These are phyloP conservation scores for Oxalis stricta DNA, from an alignment of 441 rosid species.

Conservation along the genomic window DNA sequence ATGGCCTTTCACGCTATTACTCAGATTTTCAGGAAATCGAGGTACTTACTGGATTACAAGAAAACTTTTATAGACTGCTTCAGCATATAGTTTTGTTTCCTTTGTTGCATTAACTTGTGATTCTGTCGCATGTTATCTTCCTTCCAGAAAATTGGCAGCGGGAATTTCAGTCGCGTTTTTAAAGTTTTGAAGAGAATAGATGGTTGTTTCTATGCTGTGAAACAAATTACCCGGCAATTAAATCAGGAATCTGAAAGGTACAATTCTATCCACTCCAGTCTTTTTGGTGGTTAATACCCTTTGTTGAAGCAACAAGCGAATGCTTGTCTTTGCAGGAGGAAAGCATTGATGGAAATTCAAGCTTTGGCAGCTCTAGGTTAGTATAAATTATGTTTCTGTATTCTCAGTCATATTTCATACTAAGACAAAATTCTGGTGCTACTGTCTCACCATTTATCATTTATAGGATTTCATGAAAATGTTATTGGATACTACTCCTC, in stretches of 20 bases:
- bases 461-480: conserved; percentile 64
- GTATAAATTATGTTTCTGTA: background rate
- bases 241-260: conserved; percentile 73
- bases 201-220: conserved; percentile 91
- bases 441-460: conserved; percentile 5
- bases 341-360: conserved; percentile 98
- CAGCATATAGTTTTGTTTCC: background rate
- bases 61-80: background rate
- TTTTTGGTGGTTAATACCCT: background rate
- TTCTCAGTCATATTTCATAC: background rate
- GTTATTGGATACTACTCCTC: conserved; percentile 74
- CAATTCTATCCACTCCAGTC: background rate
- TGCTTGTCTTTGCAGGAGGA: conserved; percentile 39
- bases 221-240: conserved; percentile 51
- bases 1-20: conserved; percentile 83
- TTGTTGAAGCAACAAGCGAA: conserved; percentile 1
- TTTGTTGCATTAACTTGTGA: background rate
- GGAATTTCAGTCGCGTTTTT: conserved; percentile 78
- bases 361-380: conserved; percentile 87
- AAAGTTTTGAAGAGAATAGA: conserved; percentile 88
- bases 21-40: conserved; percentile 89
- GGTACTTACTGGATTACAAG: conserved; percentile 22
- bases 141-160: conserved; percentile 70
- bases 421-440: background rate
- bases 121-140: conserved; percentile 3